Evolutionary conservation across 1,284 basidiomycete genomes (phyloP).

Genomic region (Ustilago curta): DNA sequence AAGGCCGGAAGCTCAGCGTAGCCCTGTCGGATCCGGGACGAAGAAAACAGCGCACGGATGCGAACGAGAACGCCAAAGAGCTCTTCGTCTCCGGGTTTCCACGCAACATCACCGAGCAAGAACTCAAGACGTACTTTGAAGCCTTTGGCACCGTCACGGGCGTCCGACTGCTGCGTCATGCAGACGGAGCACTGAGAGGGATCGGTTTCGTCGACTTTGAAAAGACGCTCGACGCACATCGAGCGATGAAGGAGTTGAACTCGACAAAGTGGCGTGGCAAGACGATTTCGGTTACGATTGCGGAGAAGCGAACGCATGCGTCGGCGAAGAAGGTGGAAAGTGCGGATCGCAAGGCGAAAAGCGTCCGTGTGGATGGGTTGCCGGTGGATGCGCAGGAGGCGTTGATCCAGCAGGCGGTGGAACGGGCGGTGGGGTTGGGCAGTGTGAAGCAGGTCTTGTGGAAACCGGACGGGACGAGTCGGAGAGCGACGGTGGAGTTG

Average conservation of each 20-base stretch:
- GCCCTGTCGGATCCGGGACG: conserved; percentile 89
- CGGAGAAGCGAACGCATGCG: conserved; percentile 32
- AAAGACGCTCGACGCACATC: conserved; percentile 56
- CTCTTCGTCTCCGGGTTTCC: conserved; percentile 86
- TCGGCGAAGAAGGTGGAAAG: conserved; percentile 1
- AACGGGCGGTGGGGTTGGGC: conserved; percentile 45
- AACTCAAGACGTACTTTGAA: conserved; percentile 81
- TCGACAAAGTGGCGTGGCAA: conserved; percentile 57
- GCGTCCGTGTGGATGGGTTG: conserved; percentile 51
- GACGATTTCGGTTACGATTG: conserved; percentile 56
- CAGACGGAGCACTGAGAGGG: conserved; percentile 80
- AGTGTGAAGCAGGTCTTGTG: conserved; percentile 58
- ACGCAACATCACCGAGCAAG: conserved; percentile 78
- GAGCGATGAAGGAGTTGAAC: conserved; percentile 62
- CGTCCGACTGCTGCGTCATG: conserved; percentile 81
- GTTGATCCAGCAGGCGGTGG: conserved; percentile 66
- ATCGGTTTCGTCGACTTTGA: conserved; percentile 95
- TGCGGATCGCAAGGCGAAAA: conserved; percentile 31
- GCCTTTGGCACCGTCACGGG: conserved; percentile 81
- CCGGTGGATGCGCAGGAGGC: conserved; percentile 66
- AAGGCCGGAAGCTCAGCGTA: conserved; percentile 78
- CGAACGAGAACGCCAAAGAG: conserved; percentile 81
- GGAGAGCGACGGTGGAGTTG: conserved; percentile 55
- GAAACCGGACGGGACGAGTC: conserved; percentile 44
- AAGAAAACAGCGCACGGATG: conserved; percentile 87